phyloP scores from a whole-genome alignment of 2,329 filamentous ascomycete genomes.

The Stenocarpella maydis region DNA sequence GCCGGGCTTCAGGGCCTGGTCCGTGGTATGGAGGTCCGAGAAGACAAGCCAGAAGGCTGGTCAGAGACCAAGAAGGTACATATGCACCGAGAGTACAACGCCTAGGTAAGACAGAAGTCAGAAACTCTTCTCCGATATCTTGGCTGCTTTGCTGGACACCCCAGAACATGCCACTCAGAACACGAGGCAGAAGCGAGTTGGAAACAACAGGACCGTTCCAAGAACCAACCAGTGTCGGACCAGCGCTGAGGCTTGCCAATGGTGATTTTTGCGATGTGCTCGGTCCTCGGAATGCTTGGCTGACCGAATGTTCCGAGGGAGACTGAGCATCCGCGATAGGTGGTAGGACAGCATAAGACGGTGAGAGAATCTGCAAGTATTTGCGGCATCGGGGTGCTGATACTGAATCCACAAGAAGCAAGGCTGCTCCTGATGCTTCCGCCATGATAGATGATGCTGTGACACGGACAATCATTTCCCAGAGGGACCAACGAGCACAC shows the following conservation, averaged over 20 bases:
- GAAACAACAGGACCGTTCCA: background rate
- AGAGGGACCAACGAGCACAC: conserved; percentile 3
- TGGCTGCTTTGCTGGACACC: background rate
- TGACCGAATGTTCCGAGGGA: conserved; percentile 17
- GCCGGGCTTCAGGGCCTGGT: background rate
- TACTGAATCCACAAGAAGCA: too few species aligned
- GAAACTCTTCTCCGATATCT: too few species aligned
- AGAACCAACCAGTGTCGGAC: conserved; percentile 16
- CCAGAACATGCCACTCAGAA: background rate
- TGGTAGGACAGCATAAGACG: conserved; percentile 25
- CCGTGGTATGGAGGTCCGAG: background rate
- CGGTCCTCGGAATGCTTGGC: background rate
- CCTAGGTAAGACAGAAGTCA: background rate
- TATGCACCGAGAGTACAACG: background rate
- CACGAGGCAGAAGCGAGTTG: background rate
- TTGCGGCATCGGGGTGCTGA: too few species aligned
- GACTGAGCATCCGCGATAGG: background rate
- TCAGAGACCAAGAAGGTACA: background rate
- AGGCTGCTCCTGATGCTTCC: too few species aligned
- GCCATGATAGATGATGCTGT: conserved; percentile 5
- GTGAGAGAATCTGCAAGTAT: conserved; percentile 6
- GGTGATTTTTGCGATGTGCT: background rate
- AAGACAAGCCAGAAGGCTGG: background rate
- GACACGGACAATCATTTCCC: background rate
- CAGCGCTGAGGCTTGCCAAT: conserved; percentile 12